phyloP scores from a whole-genome alignment of 805 yeast species.

The Pichia sporocuriosa region DNA sequence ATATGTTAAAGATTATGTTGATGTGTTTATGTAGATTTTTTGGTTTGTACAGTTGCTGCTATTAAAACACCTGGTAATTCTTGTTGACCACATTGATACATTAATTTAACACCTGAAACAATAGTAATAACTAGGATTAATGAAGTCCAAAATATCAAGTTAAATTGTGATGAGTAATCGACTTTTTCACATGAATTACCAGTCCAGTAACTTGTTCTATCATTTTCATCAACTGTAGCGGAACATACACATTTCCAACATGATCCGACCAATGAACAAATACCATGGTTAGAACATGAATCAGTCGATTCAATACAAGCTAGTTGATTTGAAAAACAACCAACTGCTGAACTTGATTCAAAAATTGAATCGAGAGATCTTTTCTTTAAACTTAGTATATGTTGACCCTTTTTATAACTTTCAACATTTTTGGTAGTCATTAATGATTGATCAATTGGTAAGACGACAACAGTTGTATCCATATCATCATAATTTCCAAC shows the following conservation, averaged over 20 bases:
- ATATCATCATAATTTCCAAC: constrained; percentile 12
- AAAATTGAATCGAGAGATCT: background rate
- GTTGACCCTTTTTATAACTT: constrained; percentile 7
- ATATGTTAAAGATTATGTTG: background rate
- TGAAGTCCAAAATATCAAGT: constrained; percentile 63
- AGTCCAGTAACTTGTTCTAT: constrained; percentile 47
- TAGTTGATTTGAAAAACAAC: constrained; percentile 38
- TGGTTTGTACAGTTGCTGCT: constrained; percentile 46
- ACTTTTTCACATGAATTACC: constrained; percentile 59
- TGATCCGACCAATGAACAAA: constrained; percentile 35
- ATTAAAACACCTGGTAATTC: constrained; percentile 64
- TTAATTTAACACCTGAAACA: constrained; percentile 45
- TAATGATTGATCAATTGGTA: constrained; percentile 26
- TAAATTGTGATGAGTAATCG: constrained; percentile 60
- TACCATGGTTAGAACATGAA: constrained; percentile 49
- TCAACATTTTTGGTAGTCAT: constrained; percentile 12
- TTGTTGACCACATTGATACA: constrained; percentile 49
- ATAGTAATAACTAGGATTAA: constrained; percentile 40
- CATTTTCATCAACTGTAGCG: constrained; percentile 34
- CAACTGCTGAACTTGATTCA: constrained; percentile 9
- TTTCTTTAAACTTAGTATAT: background rate
- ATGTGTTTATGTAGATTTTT: constrained; percentile 25
- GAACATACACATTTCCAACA: constrained; percentile 50
- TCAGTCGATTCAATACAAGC: constrained; percentile 41
- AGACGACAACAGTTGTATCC: constrained; percentile 29